Percentiles rank a stretch among this genome's conserved stretches.
These are phyloP conservation scores for Penicillium fimorum DNA, from an alignment of 495 filamentous ascomycete genomes.

Conservation along the genomic window DNA sequence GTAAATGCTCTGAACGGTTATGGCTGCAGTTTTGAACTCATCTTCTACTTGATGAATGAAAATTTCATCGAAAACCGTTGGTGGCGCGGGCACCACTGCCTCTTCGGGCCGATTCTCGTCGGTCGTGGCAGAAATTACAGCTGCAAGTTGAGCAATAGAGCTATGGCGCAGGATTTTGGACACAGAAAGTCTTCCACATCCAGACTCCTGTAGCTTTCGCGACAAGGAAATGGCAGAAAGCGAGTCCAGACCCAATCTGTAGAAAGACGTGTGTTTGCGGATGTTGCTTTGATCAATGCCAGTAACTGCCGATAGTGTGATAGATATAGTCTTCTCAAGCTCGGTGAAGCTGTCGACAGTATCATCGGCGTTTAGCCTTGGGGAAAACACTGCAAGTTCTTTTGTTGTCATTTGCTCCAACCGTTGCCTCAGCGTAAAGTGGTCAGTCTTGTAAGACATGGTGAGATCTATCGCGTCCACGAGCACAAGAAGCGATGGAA, in stretches of 20 bases:
- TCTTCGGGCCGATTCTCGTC: slow-evolving; percentile 9
- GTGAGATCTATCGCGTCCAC: slow-evolving; percentile 63
- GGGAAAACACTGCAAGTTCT: slow-evolving; percentile 28
- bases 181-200: slow-evolving; percentile 50
- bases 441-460: slow-evolving; percentile 62
- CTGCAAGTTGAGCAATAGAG: slow-evolving; percentile 55
- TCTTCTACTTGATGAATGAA: slow-evolving; percentile 16
- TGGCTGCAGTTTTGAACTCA: slow-evolving; percentile 26
- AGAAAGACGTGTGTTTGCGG: slow-evolving; percentile 50
- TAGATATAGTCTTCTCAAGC: slow-evolving; percentile 45
- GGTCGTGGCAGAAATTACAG: slow-evolving; percentile 21
- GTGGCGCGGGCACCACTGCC: background rate
- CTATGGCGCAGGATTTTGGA: slow-evolving; percentile 63
- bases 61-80: slow-evolving; percentile 13
- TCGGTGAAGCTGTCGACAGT: slow-evolving; percentile 35
- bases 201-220: slow-evolving; percentile 43
- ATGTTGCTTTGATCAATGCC: slow-evolving; percentile 44
- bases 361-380: slow-evolving; percentile 3
- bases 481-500: slow-evolving; percentile 67
- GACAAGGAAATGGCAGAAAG: slow-evolving; percentile 73
- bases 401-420: slow-evolving; percentile 27
- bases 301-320: slow-evolving; percentile 50
- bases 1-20: slow-evolving; percentile 52
- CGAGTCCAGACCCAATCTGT: slow-evolving; percentile 73
- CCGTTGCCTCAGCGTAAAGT: slow-evolving; percentile 34